Percentiles rank a stretch among this genome's conserved stretches.
Evolutionary conservation across 306 rosid genomes (phyloP).

Genomic region (Purshia tridentata): DNA sequence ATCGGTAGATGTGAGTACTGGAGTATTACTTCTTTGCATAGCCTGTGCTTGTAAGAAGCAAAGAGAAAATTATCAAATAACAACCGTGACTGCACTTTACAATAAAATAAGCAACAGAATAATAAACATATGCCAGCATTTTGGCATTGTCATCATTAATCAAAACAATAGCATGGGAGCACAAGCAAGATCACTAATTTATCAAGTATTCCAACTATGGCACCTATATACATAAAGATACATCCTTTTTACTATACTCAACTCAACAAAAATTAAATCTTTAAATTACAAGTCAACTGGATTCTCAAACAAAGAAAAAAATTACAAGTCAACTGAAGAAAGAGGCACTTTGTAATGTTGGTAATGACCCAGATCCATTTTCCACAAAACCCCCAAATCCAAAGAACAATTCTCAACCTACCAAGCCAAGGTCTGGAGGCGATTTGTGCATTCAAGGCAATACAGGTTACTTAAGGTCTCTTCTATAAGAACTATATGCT

Average conservation of each 20-base stretch:
- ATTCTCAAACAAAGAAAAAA: no score
- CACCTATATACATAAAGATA: neutral
- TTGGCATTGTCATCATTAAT: neutral
- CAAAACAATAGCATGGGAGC: neutral
- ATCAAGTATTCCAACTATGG: neutral
- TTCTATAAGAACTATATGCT: neutral
- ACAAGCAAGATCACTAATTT: neutral
- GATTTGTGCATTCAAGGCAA: neutral
- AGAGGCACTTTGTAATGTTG: neutral
- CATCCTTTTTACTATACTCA: neutral
- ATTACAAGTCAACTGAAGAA: neutral
- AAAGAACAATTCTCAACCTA: neutral
- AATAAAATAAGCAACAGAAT: constrained; percentile 5
- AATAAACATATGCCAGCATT: neutral
- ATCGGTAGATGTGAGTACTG: constrained; percentile 37
- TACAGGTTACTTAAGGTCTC: neutral
- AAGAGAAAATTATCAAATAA: constrained; percentile 20
- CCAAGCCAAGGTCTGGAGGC: neutral
- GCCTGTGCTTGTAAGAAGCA: constrained; percentile 47
- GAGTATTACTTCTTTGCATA: constrained; percentile 49
- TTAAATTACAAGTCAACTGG: neutral
- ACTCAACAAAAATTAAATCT: neutral
- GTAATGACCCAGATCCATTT: neutral
- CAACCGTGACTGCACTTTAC: constrained; percentile 2
- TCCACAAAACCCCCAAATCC: neutral